Percentiles rank a stretch among this genome's conserved stretches.
These are phyloP conservation scores for Iris pallida DNA, from an alignment of 116 monocot species.

Conservation along the genomic window DNA sequence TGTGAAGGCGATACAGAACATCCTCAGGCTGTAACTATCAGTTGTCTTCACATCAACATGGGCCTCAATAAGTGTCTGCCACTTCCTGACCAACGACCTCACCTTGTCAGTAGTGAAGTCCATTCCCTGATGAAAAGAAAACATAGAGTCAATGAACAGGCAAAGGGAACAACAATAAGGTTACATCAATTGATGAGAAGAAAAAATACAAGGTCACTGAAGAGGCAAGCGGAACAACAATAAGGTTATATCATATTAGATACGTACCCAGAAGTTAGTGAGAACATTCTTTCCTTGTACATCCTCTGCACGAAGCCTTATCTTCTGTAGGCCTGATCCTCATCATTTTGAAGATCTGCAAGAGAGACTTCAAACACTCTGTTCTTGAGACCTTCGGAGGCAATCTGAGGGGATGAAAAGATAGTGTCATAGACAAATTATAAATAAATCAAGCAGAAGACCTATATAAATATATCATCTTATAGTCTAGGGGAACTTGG, in stretches of 20 bases:
- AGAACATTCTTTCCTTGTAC: conserved; percentile 78
- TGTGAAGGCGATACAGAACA: conserved; percentile 87
- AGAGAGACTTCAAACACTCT: conserved; percentile 57
- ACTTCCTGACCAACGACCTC: conserved; percentile 73
- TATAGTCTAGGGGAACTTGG: no score
- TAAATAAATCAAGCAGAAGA: no score
- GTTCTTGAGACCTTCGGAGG: conserved; percentile 71
- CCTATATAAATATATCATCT: no score
- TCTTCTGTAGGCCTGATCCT: conserved; percentile 74
- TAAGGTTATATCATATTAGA: neutral
- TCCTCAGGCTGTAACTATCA: conserved; percentile 62
- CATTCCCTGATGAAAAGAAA: conserved; percentile 50
- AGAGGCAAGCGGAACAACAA: neutral
- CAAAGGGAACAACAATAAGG: no score
- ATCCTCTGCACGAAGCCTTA: conserved; percentile 61
- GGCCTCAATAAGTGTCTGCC: conserved; percentile 84
- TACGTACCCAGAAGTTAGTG: conserved; percentile 71
- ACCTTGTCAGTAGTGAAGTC: conserved; percentile 82
- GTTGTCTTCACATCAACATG: conserved; percentile 94
- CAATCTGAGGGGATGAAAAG: conserved; percentile 33
- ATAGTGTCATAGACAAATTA: no score
- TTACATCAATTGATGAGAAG: no score
- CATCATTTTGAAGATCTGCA: conserved; percentile 69
- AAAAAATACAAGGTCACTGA: neutral
- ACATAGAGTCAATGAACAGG: neutral